phyloP scores from a whole-genome alignment of 176 grass and related monocot genomes.

The Eleusine indica region DNA sequence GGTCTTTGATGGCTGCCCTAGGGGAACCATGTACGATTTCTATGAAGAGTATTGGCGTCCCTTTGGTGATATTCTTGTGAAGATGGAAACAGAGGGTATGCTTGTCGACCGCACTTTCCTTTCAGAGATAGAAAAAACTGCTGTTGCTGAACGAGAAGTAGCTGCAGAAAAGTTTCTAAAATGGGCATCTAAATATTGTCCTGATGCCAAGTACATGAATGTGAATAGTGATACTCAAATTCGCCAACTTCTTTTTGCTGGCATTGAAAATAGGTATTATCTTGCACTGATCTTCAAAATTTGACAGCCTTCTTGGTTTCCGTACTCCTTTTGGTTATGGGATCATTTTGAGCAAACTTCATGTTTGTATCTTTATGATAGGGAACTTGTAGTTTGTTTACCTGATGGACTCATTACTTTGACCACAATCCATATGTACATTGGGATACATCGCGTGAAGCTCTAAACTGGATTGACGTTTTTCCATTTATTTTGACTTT shows the following conservation, averaged over 20 bases:
- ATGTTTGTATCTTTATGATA: slow-evolving; percentile 25
- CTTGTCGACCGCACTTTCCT: slow-evolving; percentile 78
- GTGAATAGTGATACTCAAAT: slow-evolving; percentile 87
- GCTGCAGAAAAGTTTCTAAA: slow-evolving; percentile 71
- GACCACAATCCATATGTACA: neutral
- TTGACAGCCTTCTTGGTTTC: slow-evolving; percentile 5
- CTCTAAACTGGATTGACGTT: neutral
- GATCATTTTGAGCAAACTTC: slow-evolving; percentile 6
- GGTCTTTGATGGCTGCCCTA: slow-evolving; percentile 53
- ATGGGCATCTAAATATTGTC: slow-evolving; percentile 86
- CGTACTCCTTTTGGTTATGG: neutral
- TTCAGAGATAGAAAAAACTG: slow-evolving; percentile 77
- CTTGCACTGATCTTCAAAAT: slow-evolving; percentile 20
- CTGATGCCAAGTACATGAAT: slow-evolving; percentile 89
- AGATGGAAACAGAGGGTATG: slow-evolving; percentile 93
- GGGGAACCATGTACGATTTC: slow-evolving; percentile 82
- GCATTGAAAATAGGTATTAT: slow-evolving; percentile 71
- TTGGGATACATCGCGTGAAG: neutral
- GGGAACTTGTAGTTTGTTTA: neutral
- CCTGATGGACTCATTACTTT: neutral
- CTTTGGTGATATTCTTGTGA: slow-evolving; percentile 73
- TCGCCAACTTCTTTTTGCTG: slow-evolving; percentile 86
- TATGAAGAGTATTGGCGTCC: slow-evolving; percentile 92
- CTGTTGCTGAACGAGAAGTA: slow-evolving; percentile 66
- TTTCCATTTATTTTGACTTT: neutral